Percentiles rank a stretch among this genome's conserved stretches.
These are phyloP conservation scores for Chaetomium cochliodes DNA, from an alignment of 495 filamentous ascomycete genomes.

Conservation along the genomic window DNA sequence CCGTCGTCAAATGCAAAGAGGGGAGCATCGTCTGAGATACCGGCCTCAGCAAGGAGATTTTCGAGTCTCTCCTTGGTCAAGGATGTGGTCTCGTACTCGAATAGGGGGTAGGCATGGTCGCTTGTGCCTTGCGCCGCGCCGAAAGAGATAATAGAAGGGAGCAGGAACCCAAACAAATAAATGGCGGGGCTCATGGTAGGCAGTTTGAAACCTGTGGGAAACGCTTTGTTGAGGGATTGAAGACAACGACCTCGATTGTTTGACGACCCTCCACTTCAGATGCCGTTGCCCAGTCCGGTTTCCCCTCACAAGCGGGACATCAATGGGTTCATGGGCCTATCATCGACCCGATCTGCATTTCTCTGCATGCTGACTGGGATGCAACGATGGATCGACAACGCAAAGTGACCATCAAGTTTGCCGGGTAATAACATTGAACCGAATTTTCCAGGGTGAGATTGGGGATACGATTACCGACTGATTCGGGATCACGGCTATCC, in stretches of 20 bases:
- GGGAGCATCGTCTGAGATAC: neutral
- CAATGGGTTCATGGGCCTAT: neutral
- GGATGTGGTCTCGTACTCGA: neutral
- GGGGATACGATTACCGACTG: no score
- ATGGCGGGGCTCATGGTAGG: neutral
- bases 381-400: no score
- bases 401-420: no score
- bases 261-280: neutral
- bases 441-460: no score
- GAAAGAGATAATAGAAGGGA: neutral
- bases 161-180: neutral
- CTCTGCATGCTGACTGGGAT: constrained; percentile 1
- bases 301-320: neutral
- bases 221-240: neutral
- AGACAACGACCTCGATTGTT: neutral
- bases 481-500: no score
- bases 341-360: neutral
- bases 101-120: neutral
- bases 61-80: neutral
- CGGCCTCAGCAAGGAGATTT: neutral
- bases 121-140: neutral
- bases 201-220: neutral
- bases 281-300: neutral
- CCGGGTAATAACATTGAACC: no score
- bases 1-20: neutral